These are phyloP conservation scores for Rutstroemia sydowiana DNA, from an alignment of 2,329 filamentous ascomycete genomes.

Conservation along the genomic window DNA sequence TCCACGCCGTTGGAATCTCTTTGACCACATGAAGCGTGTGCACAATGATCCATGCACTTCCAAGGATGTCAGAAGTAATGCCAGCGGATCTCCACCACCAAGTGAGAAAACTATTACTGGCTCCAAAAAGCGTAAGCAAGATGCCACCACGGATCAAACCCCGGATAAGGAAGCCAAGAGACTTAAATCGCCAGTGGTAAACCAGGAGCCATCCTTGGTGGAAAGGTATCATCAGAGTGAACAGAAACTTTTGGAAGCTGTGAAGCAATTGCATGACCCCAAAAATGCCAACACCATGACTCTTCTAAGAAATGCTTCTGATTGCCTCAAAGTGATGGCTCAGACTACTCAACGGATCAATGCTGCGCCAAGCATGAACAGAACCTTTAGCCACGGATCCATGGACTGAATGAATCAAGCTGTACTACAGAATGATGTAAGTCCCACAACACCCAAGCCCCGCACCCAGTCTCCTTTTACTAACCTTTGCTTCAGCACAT, in stretches of 20 bases:
- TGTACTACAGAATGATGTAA: conserved; percentile 11
- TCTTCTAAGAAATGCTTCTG: conserved; percentile 20
- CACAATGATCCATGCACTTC: conserved; percentile 47
- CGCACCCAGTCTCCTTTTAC: too few species aligned
- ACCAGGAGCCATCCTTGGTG: conserved; percentile 22
- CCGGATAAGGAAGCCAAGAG: conserved; percentile 24
- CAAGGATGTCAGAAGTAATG: conserved; percentile 18
- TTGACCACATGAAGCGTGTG: conserved; percentile 95
- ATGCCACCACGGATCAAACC: conserved; percentile 19
- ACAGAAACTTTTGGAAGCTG: conserved; percentile 19
- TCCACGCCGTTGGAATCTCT: conserved; percentile 89
- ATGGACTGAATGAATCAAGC: conserved; percentile 19
- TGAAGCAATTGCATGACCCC: conserved; percentile 27
- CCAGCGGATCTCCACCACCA: conserved; percentile 22
- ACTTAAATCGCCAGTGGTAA: conserved; percentile 20
- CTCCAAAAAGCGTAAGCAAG: conserved; percentile 28
- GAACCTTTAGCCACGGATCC: conserved; percentile 17
- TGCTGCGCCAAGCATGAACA: conserved; percentile 15
- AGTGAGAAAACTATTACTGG: conserved; percentile 13
- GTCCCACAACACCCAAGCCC: conserved; percentile 2
- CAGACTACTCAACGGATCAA: conserved; percentile 24
- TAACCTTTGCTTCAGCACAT: conserved; percentile 1
- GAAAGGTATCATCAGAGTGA: conserved; percentile 26
- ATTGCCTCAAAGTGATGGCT: conserved; percentile 27
- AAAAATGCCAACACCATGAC: conserved; percentile 20